Evolutionary conservation across 106 monocot genomes (phyloP).

Genomic region (Ottelia alismoides): DNA sequence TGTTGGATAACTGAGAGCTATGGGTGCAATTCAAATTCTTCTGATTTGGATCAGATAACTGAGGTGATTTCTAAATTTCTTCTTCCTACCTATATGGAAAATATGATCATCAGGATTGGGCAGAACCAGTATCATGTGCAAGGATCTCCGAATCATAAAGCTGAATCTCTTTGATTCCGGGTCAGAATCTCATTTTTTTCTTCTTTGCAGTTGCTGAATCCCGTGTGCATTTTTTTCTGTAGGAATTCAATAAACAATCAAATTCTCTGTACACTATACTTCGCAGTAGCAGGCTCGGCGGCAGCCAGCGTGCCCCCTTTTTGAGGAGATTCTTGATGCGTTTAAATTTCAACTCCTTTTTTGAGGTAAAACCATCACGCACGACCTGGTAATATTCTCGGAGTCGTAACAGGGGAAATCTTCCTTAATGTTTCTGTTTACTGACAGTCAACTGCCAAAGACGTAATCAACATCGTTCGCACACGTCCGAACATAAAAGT

Average conservation of each 20-base stretch:
- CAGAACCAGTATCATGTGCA: neutral
- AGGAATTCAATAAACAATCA: slow-evolving; percentile 98
- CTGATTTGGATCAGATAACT: slow-evolving; percentile 73
- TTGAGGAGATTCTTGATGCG: slow-evolving; percentile 89
- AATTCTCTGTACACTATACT: slow-evolving; percentile 94
- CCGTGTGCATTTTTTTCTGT: slow-evolving; percentile 1
- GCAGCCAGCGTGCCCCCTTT: slow-evolving; percentile 87
- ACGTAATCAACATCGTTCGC: slow-evolving; percentile 45
- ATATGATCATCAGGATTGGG: neutral
- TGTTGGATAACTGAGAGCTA: slow-evolving; percentile 82
- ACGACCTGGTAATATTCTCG: neutral
- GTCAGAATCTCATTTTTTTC: neutral
- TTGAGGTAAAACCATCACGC: slow-evolving; percentile 65
- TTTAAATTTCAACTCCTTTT: slow-evolving; percentile 85
- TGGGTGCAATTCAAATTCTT: slow-evolving; percentile 48
- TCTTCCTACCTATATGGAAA: too few relatives aligned
- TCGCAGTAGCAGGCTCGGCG: slow-evolving; percentile 77
- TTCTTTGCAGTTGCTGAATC: neutral
- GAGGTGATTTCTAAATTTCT: slow-evolving; percentile 37
- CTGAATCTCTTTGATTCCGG: neutral
- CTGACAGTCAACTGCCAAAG: slow-evolving; percentile 42
- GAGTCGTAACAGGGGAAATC: neutral
- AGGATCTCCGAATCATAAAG: neutral
- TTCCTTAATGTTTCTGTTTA: neutral
- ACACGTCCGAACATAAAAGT: slow-evolving; percentile 19